Evolutionary conservation across 2,329 filamentous ascomycete species (phyloP).

Genomic region (Aspergillus sp.): DNA sequence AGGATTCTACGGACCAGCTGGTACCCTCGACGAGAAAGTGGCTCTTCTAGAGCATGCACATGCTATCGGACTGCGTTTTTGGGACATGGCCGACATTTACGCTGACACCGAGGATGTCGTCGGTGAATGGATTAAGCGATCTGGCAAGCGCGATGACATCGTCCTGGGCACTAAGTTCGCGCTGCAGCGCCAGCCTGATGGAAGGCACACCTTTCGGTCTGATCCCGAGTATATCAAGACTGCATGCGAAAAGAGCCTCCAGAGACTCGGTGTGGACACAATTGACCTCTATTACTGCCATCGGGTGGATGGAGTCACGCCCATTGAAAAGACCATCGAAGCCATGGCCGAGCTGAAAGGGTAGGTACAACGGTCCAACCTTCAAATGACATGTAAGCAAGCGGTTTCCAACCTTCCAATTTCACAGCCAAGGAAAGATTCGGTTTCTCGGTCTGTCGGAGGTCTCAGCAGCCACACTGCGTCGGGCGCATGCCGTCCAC

Average conservation of each 20-base stretch:
- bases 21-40: too few relatives aligned
- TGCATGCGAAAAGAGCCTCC: conserved; percentile 36
- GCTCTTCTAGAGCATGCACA: too few relatives aligned
- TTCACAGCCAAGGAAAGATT: conserved; percentile 44
- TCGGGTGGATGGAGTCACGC: conserved; percentile 32
- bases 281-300: conserved; percentile 46
- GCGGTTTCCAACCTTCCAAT: too few relatives aligned
- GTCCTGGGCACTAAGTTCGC: conserved; percentile 49
- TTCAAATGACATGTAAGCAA: not conserved
- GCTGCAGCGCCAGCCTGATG: conserved; percentile 11
- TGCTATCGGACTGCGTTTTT: too few relatives aligned
- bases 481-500: conserved; percentile 37
- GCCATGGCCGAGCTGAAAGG: conserved; percentile 37
- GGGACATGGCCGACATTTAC: conserved; percentile 30
- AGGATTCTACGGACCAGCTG: too few relatives aligned
- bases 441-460: conserved; percentile 42
- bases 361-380: not conserved
- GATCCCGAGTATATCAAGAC: conserved; percentile 36
- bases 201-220: conserved; percentile 21
- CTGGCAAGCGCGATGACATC: conserved; percentile 39
- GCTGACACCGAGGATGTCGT: conserved; percentile 42
- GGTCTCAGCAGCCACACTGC: conserved; percentile 37
- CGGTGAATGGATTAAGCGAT: conserved; percentile 41
- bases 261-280: conserved; percentile 32
- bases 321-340: conserved; percentile 34